Conservation (phyloP, 108 stramenopile genomes). For the Seminavis robusta region DNA sequence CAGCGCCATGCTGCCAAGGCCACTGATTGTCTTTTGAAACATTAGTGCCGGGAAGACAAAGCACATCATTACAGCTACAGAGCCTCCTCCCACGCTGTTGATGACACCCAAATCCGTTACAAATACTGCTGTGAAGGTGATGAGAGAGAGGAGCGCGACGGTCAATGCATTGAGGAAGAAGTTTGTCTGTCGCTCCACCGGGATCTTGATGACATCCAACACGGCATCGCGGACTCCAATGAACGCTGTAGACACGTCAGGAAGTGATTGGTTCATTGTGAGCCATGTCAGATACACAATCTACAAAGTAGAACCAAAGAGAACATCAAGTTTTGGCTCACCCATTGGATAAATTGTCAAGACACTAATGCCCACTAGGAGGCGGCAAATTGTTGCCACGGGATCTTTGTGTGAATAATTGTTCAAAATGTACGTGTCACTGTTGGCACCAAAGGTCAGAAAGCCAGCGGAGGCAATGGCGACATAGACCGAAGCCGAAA, state of each 20-base stretch:
- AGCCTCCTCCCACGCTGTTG: conserved; percentile 81
- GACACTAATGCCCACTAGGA: conserved; percentile 63
- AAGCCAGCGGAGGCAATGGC: conserved; percentile 70
- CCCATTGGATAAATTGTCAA: conserved; percentile 84
- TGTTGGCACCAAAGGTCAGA: conserved; percentile 82
- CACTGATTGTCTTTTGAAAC: too few species aligned
- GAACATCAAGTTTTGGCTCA: too few species aligned
- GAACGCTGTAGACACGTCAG: too few species aligned
- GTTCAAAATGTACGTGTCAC: conserved; percentile 74
- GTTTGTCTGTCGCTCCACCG: conserved; percentile 50
- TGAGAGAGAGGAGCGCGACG: conserved; percentile 30
- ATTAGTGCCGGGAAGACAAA: conserved; percentile 88
- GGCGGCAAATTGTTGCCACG: conserved; percentile 67
- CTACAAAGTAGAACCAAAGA: too few species aligned
- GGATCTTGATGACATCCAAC: conserved; percentile 58
- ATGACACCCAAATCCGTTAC: conserved; percentile 55
- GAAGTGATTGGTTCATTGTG: too few species aligned
- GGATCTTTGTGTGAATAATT: conserved; percentile 76
- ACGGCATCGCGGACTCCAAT: conserved; percentile 81
- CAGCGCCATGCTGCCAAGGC: too few species aligned
- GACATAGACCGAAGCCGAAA: conserved; percentile 51
- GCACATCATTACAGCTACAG: conserved; percentile 68
- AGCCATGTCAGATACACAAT: too few species aligned
- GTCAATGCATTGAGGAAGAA: conserved; percentile 56
- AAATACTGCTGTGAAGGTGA: conserved; percentile 35